Conservation (phyloP, 2,329 filamentous ascomycete species). For the Pestalotiopsis sp. region DNA sequence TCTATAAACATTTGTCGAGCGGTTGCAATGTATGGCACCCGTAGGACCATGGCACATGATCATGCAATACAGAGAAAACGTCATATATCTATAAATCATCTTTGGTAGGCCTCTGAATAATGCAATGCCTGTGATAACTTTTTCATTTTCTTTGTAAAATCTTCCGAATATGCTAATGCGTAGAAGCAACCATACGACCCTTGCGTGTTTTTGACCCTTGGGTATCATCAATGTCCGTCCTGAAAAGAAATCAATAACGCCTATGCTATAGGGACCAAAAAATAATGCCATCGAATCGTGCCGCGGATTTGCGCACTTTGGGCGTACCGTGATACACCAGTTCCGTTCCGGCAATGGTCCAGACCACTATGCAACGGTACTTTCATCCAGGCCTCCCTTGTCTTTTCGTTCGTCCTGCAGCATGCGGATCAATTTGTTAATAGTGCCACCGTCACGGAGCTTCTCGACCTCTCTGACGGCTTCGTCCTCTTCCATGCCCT, state of each 20-base stretch:
- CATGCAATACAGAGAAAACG: neutral
- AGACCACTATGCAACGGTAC: conserved; percentile 24
- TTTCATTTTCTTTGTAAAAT: neutral
- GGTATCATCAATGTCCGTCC: conserved; percentile 9
- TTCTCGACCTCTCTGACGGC: conserved; percentile 39
- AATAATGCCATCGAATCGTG: neutral
- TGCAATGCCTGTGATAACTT: neutral
- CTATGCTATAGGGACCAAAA: neutral
- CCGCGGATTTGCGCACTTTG: neutral
- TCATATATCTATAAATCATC: neutral
- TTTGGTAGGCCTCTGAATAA: neutral
- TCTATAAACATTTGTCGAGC: neutral
- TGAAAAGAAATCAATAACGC: neutral
- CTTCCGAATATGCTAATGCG: neutral
- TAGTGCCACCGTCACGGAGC: conserved; percentile 37
- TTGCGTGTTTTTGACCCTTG: neutral
- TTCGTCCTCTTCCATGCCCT: conserved; percentile 37
- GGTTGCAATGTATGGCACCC: neutral
- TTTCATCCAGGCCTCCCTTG: conserved; percentile 31
- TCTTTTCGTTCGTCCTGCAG: conserved; percentile 40
- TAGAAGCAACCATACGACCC: neutral
- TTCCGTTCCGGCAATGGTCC: conserved; percentile 8
- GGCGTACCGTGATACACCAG: neutral
- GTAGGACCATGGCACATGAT: neutral
- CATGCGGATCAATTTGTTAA: conserved; percentile 40